These are phyloP conservation scores for Geranium rotundifolium DNA, from an alignment of 345 rosid genomes.

Conservation along the genomic window DNA sequence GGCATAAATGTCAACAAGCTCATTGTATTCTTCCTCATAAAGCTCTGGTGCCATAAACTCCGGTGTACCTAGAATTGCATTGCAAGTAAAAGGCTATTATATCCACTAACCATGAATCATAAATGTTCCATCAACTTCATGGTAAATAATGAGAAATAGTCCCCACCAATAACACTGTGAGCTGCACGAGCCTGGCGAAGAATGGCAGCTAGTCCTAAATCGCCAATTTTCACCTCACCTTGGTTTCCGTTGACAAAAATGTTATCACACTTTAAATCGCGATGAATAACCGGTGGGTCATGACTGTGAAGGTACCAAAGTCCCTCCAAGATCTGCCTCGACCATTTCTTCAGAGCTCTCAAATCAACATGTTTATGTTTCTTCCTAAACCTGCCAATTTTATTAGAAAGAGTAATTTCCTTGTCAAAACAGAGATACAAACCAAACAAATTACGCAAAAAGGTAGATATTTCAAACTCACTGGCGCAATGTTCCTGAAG, in stretches of 20 bases:
- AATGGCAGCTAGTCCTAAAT: slow-evolving; percentile 77
- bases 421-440: slow-evolving; percentile 2
- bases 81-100: background rate
- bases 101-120: background rate
- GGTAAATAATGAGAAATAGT: background rate
- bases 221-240: slow-evolving; percentile 96
- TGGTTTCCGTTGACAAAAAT: slow-evolving; percentile 91
- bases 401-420: background rate
- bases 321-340: slow-evolving; percentile 79
- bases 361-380: slow-evolving; percentile 83
- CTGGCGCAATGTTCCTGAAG: slow-evolving; percentile 89
- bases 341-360: slow-evolving; percentile 90
- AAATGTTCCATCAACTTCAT: background rate
- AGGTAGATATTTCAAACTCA: slow-evolving; percentile 22
- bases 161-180: slow-evolving; percentile 69
- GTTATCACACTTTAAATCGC: slow-evolving; percentile 95
- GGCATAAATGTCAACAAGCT: slow-evolving; percentile 90
- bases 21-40: slow-evolving; percentile 92
- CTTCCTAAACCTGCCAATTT: slow-evolving; percentile 55
- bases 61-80: slow-evolving; percentile 58
- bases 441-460: background rate
- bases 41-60: slow-evolving; percentile 99
- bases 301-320: slow-evolving; percentile 82
- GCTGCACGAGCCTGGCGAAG: slow-evolving; percentile 66
- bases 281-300: slow-evolving; percentile 86